Percentiles rank a stretch among this genome's conserved stretches.
These are phyloP conservation scores for Poterioochromonas sp. DNA, from an alignment of 352 stramenopile genomes.

Conservation along the genomic window DNA sequence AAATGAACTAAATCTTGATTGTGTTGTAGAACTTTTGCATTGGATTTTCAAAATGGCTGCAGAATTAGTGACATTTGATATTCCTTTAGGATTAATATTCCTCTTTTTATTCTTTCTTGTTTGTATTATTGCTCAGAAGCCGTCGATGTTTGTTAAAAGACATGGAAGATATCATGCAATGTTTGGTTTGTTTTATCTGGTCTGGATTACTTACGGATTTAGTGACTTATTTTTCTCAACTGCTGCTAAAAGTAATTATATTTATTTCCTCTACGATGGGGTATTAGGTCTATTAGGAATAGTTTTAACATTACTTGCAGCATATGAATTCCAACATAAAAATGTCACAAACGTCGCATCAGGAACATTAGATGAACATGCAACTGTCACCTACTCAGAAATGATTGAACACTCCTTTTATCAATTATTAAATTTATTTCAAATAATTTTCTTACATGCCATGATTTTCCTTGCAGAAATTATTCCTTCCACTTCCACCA, in stretches of 20 bases:
- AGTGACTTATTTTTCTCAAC: slow-evolving; percentile 20
- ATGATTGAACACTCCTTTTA: slow-evolving; percentile 65
- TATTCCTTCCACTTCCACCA: slow-evolving; percentile 28
- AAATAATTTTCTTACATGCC: slow-evolving; percentile 55
- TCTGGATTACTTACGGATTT: slow-evolving; percentile 39
- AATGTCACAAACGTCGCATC: slow-evolving; percentile 45
- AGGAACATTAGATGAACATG: slow-evolving; percentile 49
- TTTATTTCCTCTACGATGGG: slow-evolving; percentile 48
- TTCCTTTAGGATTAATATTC: too few relatives aligned
- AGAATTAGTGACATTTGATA: too few relatives aligned
- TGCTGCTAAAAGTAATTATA: neutral
- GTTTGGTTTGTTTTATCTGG: slow-evolving; percentile 36
- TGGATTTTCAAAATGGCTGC: too few relatives aligned
- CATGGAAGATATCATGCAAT: slow-evolving; percentile 35
- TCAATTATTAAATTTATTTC: slow-evolving; percentile 54
- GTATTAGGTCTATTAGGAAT: slow-evolving; percentile 50
- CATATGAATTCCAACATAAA: slow-evolving; percentile 51
- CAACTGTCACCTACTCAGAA: slow-evolving; percentile 56
- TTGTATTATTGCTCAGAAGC: neutral
- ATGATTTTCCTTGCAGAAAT: neutral
- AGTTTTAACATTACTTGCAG: slow-evolving; percentile 49
- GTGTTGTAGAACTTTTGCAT: too few relatives aligned
- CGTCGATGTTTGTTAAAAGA: slow-evolving; percentile 38
- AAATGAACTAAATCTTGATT: too few relatives aligned
- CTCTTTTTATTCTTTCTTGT: neutral